phyloP scores from a whole-genome alignment of 2,329 filamentous ascomycete species.

The Phyllosticta citribraziliensis region DNA sequence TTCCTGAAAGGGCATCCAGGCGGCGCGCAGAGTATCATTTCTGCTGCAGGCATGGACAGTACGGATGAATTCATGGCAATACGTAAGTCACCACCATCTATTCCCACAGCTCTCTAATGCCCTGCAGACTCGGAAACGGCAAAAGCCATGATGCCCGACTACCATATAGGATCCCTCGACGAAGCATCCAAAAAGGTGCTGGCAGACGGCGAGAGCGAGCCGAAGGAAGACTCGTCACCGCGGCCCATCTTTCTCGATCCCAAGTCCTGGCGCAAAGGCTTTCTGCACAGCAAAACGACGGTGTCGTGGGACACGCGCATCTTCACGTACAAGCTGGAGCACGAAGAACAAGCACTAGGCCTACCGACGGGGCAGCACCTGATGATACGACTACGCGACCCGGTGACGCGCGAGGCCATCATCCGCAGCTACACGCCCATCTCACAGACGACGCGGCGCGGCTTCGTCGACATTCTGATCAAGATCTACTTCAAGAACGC shows the following conservation, averaged over 20 bases:
- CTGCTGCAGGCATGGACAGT: constrained; percentile 70
- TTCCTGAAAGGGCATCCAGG: constrained; percentile 80
- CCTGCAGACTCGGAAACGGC: constrained; percentile 75
- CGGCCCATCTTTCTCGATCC: constrained; percentile 60
- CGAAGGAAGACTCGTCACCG: constrained; percentile 32
- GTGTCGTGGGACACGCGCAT: constrained; percentile 72
- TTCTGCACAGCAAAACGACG: constrained; percentile 55
- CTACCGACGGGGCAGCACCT: constrained; percentile 80
- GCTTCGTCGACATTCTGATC: constrained; percentile 63
- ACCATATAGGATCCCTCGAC: constrained; percentile 74
- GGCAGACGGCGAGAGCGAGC: constrained; percentile 34
- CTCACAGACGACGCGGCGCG: constrained; percentile 51
- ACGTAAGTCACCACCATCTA: constrained; percentile 48
- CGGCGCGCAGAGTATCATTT: constrained; percentile 73
- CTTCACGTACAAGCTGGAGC: constrained; percentile 71
- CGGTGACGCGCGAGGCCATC: constrained; percentile 58
- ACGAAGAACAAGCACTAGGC: constrained; percentile 59
- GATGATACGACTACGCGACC: constrained; percentile 71
- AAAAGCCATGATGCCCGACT: constrained; percentile 77
- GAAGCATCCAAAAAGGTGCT: constrained; percentile 48
- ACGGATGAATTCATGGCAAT: constrained; percentile 89
- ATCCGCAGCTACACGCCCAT: constrained; percentile 84
- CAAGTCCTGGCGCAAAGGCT: constrained; percentile 63
- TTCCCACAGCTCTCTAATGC: constrained; percentile 17
- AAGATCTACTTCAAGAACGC: constrained; percentile 65